Evolutionary conservation across 495 filamentous ascomycete species (phyloP), one percentile per base, ranked within the genome.

Genomic region (Halenospora varia): DNA sequence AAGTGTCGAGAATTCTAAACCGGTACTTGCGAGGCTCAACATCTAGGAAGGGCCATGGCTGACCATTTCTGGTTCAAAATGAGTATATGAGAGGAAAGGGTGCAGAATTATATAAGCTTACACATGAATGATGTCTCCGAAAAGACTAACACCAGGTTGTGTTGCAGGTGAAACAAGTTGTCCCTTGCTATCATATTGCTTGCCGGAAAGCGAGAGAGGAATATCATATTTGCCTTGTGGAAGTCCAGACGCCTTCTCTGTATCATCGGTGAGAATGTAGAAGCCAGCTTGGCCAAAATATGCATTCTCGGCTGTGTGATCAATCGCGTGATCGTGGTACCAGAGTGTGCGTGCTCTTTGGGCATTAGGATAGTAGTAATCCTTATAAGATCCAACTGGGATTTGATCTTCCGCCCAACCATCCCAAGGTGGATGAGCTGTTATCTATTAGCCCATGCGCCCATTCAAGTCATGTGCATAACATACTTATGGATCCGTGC

Each of bases 1-100:
- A 61, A 0, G 77, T 72, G 60, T 82, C 71, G 13, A 82, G 63
- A 41, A 84, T 65, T 20, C 81, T 67, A 53, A 84, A 73, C 19
- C 78, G 76, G 65, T 83, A 83, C 55, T 82, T 82, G 62, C 81
- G 73, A 0, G 81, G 80, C 59, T 82, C 69, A n/a, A 84, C 81
- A 15, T 68, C 69, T n/a, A 80, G 61, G 60, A 67, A 78, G 0
- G 81, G 80, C 79, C 79, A 83, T 0, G 79, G 78, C 55, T 80
- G 75, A 2, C 75, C 81, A 61, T 84, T 83, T 53, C 84, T 82
- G 42, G 76, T 70, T 47, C n/a, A n/a, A n/a, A n/a, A n/a, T n/a
- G n/a, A n/a, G n/a, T n/a, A n/a, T n/a, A n/a, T n/a, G n/a, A n/a
- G n/a, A n/a, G n/a, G n/a, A n/a, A n/a, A n/a, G n/a, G n/a, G n/a